Evolutionary conservation across 2,329 filamentous ascomycete genomes (phyloP).

Genomic region (Leptodontidium sp.): DNA sequence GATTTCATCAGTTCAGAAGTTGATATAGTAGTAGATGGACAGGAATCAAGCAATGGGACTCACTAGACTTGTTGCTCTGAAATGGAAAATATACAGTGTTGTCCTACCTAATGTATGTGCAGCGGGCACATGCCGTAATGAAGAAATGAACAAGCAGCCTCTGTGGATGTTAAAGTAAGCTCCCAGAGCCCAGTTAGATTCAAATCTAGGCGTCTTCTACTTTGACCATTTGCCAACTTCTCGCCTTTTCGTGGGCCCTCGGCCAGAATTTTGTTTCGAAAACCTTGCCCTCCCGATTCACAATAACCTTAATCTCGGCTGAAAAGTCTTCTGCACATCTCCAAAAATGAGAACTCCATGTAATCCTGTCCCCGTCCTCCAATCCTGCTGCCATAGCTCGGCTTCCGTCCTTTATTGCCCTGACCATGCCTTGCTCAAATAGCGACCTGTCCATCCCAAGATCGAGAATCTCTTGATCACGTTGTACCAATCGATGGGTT

Average conservation of each 20-base stretch:
- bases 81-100: not conserved
- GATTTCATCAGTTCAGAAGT: not conserved
- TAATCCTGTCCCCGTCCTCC: slow-evolving; percentile 37
- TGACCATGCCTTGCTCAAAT: slow-evolving; percentile 37
- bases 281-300: slow-evolving; percentile 32
- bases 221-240: slow-evolving; percentile 42
- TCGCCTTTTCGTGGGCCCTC: slow-evolving; percentile 32
- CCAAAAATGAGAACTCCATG: slow-evolving; percentile 31
- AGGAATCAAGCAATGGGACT: not conserved
- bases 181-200: too few species aligned
- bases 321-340: slow-evolving; percentile 37
- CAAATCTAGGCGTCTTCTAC: slow-evolving; percentile 34
- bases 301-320: slow-evolving; percentile 32
- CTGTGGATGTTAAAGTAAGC: too few species aligned
- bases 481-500: slow-evolving; percentile 31
- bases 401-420: slow-evolving; percentile 33
- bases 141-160: too few species aligned
- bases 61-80: not conserved
- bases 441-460: slow-evolving; percentile 38
- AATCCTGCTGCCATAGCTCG: slow-evolving; percentile 40
- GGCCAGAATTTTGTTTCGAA: slow-evolving; percentile 36
- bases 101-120: too few species aligned
- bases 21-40: not conserved
- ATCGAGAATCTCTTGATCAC: slow-evolving; percentile 38
- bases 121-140: too few species aligned